Conservation (phyloP, 176 grass and related monocot genomes). For the Poa pratensis region DNA sequence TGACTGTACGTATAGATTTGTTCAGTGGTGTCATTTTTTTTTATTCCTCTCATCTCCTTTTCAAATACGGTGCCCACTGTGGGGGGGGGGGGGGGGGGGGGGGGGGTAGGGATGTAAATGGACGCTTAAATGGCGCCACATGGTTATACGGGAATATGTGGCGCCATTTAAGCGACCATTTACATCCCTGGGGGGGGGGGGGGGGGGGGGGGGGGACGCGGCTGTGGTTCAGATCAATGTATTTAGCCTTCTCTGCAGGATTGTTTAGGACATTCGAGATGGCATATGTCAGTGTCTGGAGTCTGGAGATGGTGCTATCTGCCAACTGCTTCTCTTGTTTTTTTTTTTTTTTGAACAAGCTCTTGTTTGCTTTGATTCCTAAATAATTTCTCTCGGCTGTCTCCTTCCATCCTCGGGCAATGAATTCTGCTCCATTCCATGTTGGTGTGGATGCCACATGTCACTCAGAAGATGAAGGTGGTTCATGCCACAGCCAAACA, state of each 20-base stretch:
- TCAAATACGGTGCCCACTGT: background rate
- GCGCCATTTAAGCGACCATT: too few relatives aligned
- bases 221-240: background rate
- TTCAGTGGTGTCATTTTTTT: background rate
- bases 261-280: background rate
- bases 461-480: conserved; percentile 34
- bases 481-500: background rate
- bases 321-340: background rate
- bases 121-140: too few relatives aligned
- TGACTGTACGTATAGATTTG: background rate
- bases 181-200: too few relatives aligned
- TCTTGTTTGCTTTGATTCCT: background rate
- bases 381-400: background rate
- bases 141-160: too few relatives aligned
- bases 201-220: too few relatives aligned
- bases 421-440: background rate
- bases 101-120: too few relatives aligned
- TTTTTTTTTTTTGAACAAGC: background rate
- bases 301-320: background rate
- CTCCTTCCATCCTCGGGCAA: background rate
- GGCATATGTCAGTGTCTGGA: background rate
- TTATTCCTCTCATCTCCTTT: background rate
- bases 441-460: conserved; percentile 27
- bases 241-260: background rate
- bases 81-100: too few relatives aligned